Conservation (phyloP, 805 yeast species). For the Vanderwaltozyma verrucispora region DNA sequence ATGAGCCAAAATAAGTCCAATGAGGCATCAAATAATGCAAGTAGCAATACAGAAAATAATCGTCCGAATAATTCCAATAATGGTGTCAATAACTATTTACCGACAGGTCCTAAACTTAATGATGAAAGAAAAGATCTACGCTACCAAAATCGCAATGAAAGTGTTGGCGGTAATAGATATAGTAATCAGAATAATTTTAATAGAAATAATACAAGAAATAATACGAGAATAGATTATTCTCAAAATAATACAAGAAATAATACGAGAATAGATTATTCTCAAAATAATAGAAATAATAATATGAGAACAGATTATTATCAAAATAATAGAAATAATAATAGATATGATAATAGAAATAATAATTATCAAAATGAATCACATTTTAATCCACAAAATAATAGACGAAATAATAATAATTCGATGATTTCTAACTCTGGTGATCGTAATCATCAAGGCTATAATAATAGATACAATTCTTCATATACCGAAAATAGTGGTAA, state of each 20-base stretch:
- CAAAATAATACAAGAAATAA: slow-evolving; percentile 5
- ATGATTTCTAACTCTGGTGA: no score
- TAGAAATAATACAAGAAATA: neutral
- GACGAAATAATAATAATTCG: no score
- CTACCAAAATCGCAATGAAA: slow-evolving; percentile 9
- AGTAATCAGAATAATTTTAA: neutral
- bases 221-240: no score
- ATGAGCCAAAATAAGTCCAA: slow-evolving; percentile 6
- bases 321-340: neutral
- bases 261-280: slow-evolving; percentile 8
- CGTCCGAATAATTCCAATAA: neutral
- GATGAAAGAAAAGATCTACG: neutral
- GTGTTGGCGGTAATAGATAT: slow-evolving; percentile 1
- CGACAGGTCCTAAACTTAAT: neutral
- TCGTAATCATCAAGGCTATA: no score
- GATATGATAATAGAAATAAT: neutral
- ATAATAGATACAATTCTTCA: no score
- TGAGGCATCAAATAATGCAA: neutral
- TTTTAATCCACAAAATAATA: neutral
- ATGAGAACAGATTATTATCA: neutral
- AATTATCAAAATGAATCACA: neutral
- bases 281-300: neutral
- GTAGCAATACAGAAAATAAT: slow-evolving; percentile 3
- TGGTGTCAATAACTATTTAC: neutral
- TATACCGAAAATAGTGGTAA: no score